These are phyloP conservation scores for Hippophae gyantsensis DNA, from an alignment of 306 rosid species.

Conservation along the genomic window DNA sequence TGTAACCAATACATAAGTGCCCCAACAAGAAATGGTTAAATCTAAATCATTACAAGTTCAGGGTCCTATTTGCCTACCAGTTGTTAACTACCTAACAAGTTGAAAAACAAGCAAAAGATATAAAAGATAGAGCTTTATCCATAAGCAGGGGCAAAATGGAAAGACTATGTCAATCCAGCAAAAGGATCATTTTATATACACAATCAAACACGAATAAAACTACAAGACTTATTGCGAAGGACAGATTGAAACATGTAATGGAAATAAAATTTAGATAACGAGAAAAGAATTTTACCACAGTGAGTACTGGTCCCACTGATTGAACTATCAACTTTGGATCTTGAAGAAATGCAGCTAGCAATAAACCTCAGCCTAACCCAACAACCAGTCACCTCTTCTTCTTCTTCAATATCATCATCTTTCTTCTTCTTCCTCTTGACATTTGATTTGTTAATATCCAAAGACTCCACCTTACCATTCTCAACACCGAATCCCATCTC, in stretches of 20 bases:
- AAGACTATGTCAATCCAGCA: conserved; percentile 6
- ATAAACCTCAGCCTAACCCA: conserved; percentile 70
- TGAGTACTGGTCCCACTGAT: conserved; percentile 70
- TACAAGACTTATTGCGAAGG: conserved; percentile 6
- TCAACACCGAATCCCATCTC: conserved; percentile 67
- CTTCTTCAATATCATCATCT: conserved; percentile 23
- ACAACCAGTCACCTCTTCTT: conserved; percentile 58
- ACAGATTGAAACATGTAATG: conserved; percentile 7
- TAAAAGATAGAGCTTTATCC: conserved; percentile 10
- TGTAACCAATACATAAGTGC: conserved; percentile 6
- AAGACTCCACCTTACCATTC: conserved; percentile 71
- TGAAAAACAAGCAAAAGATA: conserved; percentile 10
- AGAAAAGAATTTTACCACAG: conserved; percentile 51
- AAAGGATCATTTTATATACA: not conserved
- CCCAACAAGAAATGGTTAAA: not conserved
- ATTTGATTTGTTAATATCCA: conserved; percentile 62
- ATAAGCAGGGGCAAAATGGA: conserved; percentile 7
- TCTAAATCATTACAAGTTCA: conserved; percentile 6
- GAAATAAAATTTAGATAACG: conserved; percentile 3
- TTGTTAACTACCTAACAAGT: not conserved
- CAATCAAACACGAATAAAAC: conserved; percentile 9
- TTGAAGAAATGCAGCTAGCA: conserved; percentile 93
- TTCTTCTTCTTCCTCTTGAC: conserved; percentile 49
- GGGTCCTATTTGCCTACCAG: conserved; percentile 5
- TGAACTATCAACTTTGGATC: conserved; percentile 97